phyloP scores from a whole-genome alignment of 805 yeast species.

The Pichia insulana region DNA sequence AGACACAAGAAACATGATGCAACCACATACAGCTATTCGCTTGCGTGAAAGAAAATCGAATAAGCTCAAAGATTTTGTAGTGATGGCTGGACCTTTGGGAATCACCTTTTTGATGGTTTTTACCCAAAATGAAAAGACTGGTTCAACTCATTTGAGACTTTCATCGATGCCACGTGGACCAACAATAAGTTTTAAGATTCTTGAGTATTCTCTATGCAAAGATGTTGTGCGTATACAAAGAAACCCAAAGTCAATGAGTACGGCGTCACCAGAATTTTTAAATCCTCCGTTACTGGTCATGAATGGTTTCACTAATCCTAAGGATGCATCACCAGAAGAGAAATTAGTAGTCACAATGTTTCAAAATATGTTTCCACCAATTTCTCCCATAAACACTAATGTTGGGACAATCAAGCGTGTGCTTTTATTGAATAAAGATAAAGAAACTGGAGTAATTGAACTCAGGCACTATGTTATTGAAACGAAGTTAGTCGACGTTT shows the following conservation, averaged over 20 bases:
- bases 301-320: constrained; percentile 78
- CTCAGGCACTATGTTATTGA: constrained; percentile 85
- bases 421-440: constrained; percentile 67
- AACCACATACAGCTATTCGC: constrained; percentile 91
- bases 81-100: constrained; percentile 97
- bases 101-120: constrained; percentile 83
- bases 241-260: constrained; percentile 70
- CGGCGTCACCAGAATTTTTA: constrained; percentile 51
- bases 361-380: constrained; percentile 93
- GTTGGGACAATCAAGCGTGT: constrained; percentile 76
- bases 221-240: constrained; percentile 66
- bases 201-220: constrained; percentile 68
- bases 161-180: constrained; percentile 94
- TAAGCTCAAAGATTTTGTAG: constrained; percentile 84
- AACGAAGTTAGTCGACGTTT: constrained; percentile 75
- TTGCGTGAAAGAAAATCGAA: constrained; percentile 81
- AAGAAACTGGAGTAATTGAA: constrained; percentile 65
- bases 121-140: constrained; percentile 69
- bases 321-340: constrained; percentile 59
- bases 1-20: constrained; percentile 86
- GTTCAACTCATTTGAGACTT: constrained; percentile 73
- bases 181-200: constrained; percentile 72
- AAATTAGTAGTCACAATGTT: constrained; percentile 80
- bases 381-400: constrained; percentile 74
- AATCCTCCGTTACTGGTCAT: constrained; percentile 86